A percentile compares a stretch with the other conserved stretches of the same genome.
Conservation (phyloP, 2,329 filamentous ascomycete genomes). For the Cladosporium sp. region DNA sequence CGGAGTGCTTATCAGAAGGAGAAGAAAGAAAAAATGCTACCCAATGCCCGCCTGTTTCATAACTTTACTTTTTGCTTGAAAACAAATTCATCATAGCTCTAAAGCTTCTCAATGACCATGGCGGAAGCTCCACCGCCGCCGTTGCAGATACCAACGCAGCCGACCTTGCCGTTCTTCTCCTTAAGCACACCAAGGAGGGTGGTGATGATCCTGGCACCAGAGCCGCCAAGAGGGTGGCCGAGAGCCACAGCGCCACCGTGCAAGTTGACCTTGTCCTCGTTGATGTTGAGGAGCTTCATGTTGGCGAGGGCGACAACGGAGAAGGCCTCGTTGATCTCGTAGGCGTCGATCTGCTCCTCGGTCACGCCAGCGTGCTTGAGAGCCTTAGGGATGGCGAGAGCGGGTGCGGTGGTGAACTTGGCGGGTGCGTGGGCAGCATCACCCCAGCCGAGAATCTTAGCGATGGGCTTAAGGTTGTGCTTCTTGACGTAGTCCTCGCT, state of each 20-base stretch:
- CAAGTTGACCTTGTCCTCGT: constrained; percentile 85
- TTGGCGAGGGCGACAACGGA: constrained; percentile 94
- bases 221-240: constrained; percentile 90
- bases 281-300: constrained; percentile 80
- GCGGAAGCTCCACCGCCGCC: constrained; percentile 94
- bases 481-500: constrained; percentile 93
- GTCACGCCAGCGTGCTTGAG: constrained; percentile 87
- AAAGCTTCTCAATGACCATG: constrained; percentile 70
- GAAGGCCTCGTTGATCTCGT: constrained; percentile 99
- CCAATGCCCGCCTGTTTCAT: background rate
- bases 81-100: background rate
- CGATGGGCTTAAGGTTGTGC: constrained; percentile 83
- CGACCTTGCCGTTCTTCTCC: constrained; percentile 90
- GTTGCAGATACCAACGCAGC: constrained; percentile 94
- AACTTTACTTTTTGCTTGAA: background rate
- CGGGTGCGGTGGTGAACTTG: constrained; percentile 92
- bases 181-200: constrained; percentile 84
- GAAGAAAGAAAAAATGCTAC: background rate
- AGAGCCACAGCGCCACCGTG: constrained; percentile 94
- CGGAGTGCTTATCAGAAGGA: background rate
- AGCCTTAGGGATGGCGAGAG: constrained; percentile 94
- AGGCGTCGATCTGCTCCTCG: constrained; percentile 76
- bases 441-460: constrained; percentile 96
- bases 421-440: constrained; percentile 87
- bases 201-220: constrained; percentile 87